Evolutionary conservation across 805 yeast species (phyloP), one percentile per base, ranked within the genome.

Genomic region (Ogataea methylovora): DNA sequence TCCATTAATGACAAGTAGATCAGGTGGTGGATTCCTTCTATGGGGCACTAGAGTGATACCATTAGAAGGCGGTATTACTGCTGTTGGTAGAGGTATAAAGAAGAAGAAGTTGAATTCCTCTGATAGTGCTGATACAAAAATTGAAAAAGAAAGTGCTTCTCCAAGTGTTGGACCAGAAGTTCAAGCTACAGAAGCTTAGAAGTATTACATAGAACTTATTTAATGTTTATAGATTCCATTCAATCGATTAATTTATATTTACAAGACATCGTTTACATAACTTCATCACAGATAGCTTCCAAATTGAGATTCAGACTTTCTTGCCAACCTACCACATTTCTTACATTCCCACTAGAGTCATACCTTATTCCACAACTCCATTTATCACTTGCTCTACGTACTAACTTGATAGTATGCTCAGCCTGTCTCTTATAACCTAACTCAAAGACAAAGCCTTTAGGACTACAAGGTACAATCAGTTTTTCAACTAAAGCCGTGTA

Each of bases 1-100:
- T 56, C 99, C 99, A 1, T 52, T 79, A 40, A 92, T 92, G 99
- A 84, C 97, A 0, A 78, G 81, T 69, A 71, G 85, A 48, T 87
- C 95, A 6, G 88, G 82, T 38, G 97, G 97, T 23, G 99, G 99
- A 0, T 90, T 76, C 54, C 54, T 92, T 3, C 62, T 87, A 44
- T 71, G 77, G 64, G 94, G 90, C 3, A 73, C 84, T 12, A 68
- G 84, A 32, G 97, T 92, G 0, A 61, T 76, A 34, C 95, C 96
- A 2, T 59, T 67, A 30, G 80, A 72, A 23, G 66, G 67, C 24
- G 67, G 67, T 25, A 74, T 76, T 29, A 74, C 72, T 13, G 83
- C 84, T 10, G 80, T 84, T 5, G 85, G 86, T 5, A 76, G 84
- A 38, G 79, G 83, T 27, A 58, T 68, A 25, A 53, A 67, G 23